phyloP scores from a whole-genome alignment of 164 flowering plant genomes.

The Pachysandra terminalis region DNA sequence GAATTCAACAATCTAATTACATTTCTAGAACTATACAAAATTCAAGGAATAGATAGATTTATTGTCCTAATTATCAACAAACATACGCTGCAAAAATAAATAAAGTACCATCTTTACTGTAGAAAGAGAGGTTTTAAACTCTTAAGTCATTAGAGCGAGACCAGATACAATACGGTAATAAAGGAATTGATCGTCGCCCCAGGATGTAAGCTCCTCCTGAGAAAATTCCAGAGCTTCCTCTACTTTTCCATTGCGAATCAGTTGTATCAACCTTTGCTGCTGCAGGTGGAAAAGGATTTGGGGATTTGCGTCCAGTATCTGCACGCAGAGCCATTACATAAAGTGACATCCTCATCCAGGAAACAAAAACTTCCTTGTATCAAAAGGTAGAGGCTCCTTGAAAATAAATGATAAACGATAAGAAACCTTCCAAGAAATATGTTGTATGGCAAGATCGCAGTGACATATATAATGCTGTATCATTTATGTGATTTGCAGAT shows the following conservation, averaged over 20 bases:
- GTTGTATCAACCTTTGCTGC: slow-evolving; percentile 88
- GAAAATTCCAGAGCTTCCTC: slow-evolving; percentile 95
- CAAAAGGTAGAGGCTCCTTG: background rate
- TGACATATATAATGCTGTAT: no score
- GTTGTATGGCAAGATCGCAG: background rate
- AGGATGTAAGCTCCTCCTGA: slow-evolving; percentile 97
- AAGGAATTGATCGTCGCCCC: slow-evolving; percentile 66
- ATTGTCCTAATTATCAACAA: background rate
- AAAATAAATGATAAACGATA: background rate
- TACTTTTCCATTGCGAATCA: slow-evolving; percentile 80
- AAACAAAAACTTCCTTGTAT: background rate
- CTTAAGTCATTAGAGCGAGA: background rate
- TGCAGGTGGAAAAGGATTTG: slow-evolving; percentile 94
- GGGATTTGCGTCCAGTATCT: slow-evolving; percentile 96
- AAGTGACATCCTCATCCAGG: background rate
- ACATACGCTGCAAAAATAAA: no score
- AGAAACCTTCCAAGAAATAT: background rate
- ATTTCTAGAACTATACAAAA: no score
- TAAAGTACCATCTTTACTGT: no score
- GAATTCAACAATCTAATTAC: no score
- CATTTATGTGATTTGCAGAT: no score
- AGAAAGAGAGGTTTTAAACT: background rate
- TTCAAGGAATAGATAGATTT: background rate
- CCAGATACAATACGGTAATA: background rate
- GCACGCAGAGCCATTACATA: slow-evolving; percentile 24